A percentile compares a stretch with the other conserved stretches of the same genome.
phyloP scores from a whole-genome alignment of 2,329 filamentous ascomycete species.

The Magnaporthiopsis incrustans region DNA sequence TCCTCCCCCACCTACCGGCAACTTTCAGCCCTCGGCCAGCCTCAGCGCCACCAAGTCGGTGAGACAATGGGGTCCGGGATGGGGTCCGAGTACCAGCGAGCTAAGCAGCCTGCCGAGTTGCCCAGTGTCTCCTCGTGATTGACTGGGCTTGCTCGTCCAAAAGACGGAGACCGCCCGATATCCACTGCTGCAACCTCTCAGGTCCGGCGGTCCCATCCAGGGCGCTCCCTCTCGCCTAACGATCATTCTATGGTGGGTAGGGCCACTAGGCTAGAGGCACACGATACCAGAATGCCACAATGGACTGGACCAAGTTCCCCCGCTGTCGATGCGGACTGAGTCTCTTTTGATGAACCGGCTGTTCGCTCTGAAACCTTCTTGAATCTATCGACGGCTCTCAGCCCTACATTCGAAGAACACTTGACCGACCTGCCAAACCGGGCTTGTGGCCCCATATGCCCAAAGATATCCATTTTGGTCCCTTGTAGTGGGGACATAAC shows the following conservation, averaged over 20 bases:
- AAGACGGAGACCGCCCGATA: slow-evolving; percentile 8
- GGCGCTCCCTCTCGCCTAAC: background rate
- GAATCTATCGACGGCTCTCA: slow-evolving; percentile 4
- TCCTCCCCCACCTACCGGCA: slow-evolving; percentile 7
- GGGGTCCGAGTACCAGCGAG: slow-evolving; percentile 5
- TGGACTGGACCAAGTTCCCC: too few species aligned
- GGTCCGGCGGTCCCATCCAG: background rate
- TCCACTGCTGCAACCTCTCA: slow-evolving; percentile 8
- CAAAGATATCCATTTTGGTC: background rate
- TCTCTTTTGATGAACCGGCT: slow-evolving; percentile 9
- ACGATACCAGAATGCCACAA: too few species aligned
- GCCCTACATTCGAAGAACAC: slow-evolving; percentile 11
- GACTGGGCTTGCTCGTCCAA: slow-evolving; percentile 10
- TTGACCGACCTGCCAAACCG: background rate
- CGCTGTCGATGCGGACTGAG: too few species aligned
- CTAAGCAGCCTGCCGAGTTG: slow-evolving; percentile 12
- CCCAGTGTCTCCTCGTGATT: slow-evolving; percentile 19
- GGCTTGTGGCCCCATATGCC: background rate
- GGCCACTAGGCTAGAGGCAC: too few species aligned
- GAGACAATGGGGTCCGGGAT: background rate
- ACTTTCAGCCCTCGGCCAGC: slow-evolving; percentile 8
- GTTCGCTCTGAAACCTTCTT: slow-evolving; percentile 5
- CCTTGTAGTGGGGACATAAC: background rate
- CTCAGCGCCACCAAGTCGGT: slow-evolving; percentile 8
- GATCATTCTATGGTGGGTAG: too few species aligned